Evolutionary conservation across 2,329 filamentous ascomycete genomes (phyloP), one percentile per base, ranked within the genome.

Genomic region (Hyphodiscus sp.): DNA sequence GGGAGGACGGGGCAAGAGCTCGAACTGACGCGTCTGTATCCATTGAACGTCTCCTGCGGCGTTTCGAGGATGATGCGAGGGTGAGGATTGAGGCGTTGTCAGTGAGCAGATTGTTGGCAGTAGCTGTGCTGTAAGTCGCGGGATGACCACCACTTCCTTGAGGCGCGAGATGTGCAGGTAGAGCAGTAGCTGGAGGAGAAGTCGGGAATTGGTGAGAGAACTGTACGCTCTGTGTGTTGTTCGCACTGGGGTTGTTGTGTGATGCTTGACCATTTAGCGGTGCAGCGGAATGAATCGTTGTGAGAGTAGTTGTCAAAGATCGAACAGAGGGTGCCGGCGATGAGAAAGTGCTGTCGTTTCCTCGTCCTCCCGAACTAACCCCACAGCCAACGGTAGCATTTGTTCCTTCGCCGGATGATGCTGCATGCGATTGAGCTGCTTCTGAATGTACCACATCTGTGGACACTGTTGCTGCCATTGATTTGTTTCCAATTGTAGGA

Each of bases 41-140:
- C 70, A 92, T 83, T 29, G 87, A 91, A 56, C 88, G 81, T 47
- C 89, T 81, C 38, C 89, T 83, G 26, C 85, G 80, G 41, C 86
- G 82, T 71, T 92, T 90, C 59, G 86, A 89, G 0, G 87, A 91
- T 3, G 88, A 92, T 2, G 89, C 89, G 15, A 95, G 76, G 0
- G 89, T 95, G 56, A 95, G 73, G 61, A 95, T 91, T 23, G 88
- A 92, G 20, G 89, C 89, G 67, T 95, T 89, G 68, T 95, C 89
- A 1, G 87, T 90, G 33, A 92, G 74, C 6, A 92, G 77, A 63
- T 89, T 89, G 70, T 91, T 91, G 50, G 89, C 88, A 0, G 87
- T 92, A 1, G 87, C 87, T n/a, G 80, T 81, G 49, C 77, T 80
- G 69, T 92, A 92, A 0, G 87, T 91, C 5, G 83, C 80, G 2